Evolutionary conservation across 192 early-diverging fungal species (phyloP).

Genomic region (Umbelopsis vinacea): DNA sequence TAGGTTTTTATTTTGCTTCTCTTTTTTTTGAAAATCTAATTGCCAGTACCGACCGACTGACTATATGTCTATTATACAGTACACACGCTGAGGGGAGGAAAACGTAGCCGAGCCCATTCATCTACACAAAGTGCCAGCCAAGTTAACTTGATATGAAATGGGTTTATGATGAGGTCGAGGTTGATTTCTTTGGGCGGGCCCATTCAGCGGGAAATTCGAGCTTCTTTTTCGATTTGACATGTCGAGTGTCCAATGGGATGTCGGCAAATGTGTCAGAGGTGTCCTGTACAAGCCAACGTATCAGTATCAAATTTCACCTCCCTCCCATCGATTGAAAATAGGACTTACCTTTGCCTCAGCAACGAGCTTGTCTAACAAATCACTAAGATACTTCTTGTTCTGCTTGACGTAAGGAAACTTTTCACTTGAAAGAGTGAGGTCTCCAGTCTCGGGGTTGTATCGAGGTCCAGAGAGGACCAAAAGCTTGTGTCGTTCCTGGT

Average conservation of each 20-base stretch:
- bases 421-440: constrained; percentile 60
- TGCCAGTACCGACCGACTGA: neutral
- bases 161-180: neutral
- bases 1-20: too few species aligned
- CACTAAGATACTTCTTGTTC: constrained; percentile 62
- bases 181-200: constrained; percentile 47
- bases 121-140: constrained; percentile 1
- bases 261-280: constrained; percentile 57
- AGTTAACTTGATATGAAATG: neutral
- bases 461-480: constrained; percentile 60
- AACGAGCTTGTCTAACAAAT: constrained; percentile 53
- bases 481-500: constrained; percentile 60
- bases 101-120: neutral
- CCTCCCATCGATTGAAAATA: neutral
- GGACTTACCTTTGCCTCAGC: constrained; percentile 59
- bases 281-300: constrained; percentile 29
- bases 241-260: constrained; percentile 61
- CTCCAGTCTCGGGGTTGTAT: constrained; percentile 62
- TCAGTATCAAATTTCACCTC: neutral
- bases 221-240: constrained; percentile 52
- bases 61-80: constrained; percentile 18
- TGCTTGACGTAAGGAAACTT: constrained; percentile 56
- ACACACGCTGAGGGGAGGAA: neutral
- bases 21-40: constrained; percentile 5
- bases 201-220: constrained; percentile 68